Conservation (phyloP, 23 red algal species). For the Gracilaria caudata region DNA sequence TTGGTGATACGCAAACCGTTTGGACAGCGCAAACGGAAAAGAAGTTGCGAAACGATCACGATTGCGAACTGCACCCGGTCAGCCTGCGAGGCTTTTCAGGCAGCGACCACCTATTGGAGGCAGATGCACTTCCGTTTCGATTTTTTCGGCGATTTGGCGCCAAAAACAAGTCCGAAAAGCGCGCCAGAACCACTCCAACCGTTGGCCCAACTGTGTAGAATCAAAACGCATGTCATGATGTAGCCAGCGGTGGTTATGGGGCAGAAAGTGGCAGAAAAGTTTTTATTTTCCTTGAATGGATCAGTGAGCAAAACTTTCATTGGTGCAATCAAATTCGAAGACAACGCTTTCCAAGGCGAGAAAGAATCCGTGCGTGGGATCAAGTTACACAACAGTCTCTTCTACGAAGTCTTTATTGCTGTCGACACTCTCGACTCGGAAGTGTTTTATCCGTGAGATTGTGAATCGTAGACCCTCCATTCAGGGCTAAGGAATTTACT, state of each 20-base stretch:
- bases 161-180: not conserved
- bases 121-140: slow-evolving; percentile 23
- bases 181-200: slow-evolving; percentile 1
- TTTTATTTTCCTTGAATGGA: not conserved
- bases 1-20: not conserved
- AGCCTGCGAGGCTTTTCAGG: slow-evolving; percentile 12
- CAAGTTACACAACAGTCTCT: not conserved
- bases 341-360: not conserved
- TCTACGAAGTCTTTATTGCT: not conserved
- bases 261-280: too few relatives aligned
- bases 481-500: not conserved
- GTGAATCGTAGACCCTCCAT: not conserved
- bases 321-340: not conserved
- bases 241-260: too few relatives aligned
- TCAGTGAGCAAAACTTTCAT: not conserved
- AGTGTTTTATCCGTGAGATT: too few relatives aligned
- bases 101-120: not conserved
- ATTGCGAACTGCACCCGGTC: not conserved
- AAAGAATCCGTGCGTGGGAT: not conserved
- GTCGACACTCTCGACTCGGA: too few relatives aligned
- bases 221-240: not conserved
- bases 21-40: not conserved
- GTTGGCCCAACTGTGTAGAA: not conserved
- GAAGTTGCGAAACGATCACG: not conserved
- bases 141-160: slow-evolving; percentile 9